These are phyloP conservation scores for Iberis pinnata DNA, from an alignment of 345 rosid species.

Conservation along the genomic window DNA sequence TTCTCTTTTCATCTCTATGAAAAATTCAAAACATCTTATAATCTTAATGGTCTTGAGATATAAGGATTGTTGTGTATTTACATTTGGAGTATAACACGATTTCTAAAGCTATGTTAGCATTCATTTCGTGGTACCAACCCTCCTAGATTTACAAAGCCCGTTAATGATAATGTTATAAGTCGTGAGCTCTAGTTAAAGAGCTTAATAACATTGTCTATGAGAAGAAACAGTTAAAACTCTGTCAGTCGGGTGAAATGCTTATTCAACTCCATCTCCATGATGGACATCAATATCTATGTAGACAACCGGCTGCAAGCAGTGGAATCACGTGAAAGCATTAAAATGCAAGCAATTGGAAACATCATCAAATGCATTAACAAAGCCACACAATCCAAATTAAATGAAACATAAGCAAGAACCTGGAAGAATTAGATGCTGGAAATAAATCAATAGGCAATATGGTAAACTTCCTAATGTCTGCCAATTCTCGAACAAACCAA, in stretches of 20 bases:
- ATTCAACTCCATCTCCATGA: slow-evolving; percentile 97
- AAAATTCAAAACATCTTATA: too few species aligned
- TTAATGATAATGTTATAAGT: slow-evolving; percentile 66
- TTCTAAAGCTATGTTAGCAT: slow-evolving; percentile 44
- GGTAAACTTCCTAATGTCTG: too few species aligned
- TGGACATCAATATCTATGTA: slow-evolving; percentile 93
- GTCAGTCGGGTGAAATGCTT: slow-evolving; percentile 90
- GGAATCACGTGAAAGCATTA: slow-evolving; percentile 5
- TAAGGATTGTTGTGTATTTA: slow-evolving; percentile 66
- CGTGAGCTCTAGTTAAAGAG: slow-evolving; percentile 47
- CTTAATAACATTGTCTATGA: slow-evolving; percentile 64
- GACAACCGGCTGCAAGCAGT: slow-evolving; percentile 57
- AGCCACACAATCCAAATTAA: neutral
- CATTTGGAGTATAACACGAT: slow-evolving; percentile 52
- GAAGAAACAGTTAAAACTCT: slow-evolving; percentile 97
- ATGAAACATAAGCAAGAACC: neutral
- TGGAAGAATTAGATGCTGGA: too few species aligned
- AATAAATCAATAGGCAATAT: neutral
- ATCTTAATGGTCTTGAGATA: slow-evolving; percentile 46
- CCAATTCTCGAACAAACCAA: too few species aligned
- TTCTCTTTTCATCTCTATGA: too few species aligned
- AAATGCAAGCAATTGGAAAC: slow-evolving; percentile 8
- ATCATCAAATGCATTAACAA: neutral
- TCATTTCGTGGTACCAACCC: slow-evolving; percentile 39
- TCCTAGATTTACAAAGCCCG: slow-evolving; percentile 60